Percentiles rank a stretch among this genome's conserved stretches.
Conservation (phyloP, 805 yeast species). For the Candida succiphila region DNA sequence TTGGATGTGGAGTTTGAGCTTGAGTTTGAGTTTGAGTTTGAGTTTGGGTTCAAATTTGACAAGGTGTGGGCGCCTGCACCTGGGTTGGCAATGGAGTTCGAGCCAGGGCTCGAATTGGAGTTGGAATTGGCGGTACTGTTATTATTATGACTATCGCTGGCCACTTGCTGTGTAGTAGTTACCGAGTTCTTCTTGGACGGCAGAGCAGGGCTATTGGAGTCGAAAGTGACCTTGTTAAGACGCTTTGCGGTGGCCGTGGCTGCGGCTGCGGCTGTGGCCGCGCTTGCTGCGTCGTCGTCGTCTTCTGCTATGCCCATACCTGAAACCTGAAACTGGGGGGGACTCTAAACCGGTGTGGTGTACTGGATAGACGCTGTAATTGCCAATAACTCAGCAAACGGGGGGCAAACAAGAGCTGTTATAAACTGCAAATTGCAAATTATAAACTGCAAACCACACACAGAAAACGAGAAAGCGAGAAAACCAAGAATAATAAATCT, state of each 20-base stretch:
- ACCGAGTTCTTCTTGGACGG: slow-evolving; percentile 11
- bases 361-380: too few species aligned
- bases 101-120: background rate
- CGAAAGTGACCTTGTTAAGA: slow-evolving; percentile 9
- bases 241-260: background rate
- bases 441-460: too few species aligned
- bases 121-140: background rate
- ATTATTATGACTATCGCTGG: background rate
- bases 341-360: background rate
- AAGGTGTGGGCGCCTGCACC: background rate
- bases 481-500: too few species aligned
- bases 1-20: background rate
- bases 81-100: background rate
- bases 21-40: background rate
- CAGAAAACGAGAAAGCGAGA: too few species aligned
- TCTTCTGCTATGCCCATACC: too few species aligned
- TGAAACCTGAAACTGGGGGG: too few species aligned
- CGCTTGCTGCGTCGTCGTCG: too few species aligned
- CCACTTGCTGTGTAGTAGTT: slow-evolving; percentile 2
- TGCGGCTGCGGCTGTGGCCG: too few species aligned
- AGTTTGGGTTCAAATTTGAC: too few species aligned
- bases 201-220: slow-evolving; percentile 6
- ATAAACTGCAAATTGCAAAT: too few species aligned
- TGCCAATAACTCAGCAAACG: too few species aligned
- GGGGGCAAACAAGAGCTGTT: too few species aligned